Evolutionary conservation across 352 stramenopile species (phyloP).

Genomic region (Pseudoperonospora humuli): DNA sequence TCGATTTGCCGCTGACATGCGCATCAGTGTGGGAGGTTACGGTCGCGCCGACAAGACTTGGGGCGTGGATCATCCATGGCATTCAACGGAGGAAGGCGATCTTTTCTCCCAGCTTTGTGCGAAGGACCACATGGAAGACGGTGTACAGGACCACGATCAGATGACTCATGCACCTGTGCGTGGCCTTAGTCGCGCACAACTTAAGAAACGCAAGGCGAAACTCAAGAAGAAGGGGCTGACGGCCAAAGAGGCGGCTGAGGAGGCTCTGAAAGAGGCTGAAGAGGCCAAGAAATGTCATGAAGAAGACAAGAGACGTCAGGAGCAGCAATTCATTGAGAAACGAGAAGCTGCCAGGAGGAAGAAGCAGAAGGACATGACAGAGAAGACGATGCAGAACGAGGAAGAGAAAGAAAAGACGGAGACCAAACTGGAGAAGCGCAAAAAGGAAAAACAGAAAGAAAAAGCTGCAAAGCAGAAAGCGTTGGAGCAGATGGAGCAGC

Average conservation of each 20-base stretch:
- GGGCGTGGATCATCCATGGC: conserved; percentile 73
- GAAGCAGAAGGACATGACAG: conserved; percentile 20
- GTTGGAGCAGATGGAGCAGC: conserved; percentile 24
- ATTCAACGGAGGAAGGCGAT: conserved; percentile 45
- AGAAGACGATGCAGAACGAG: conserved; percentile 11
- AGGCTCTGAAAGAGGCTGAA: conserved; percentile 23
- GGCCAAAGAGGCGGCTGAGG: conserved; percentile 19
- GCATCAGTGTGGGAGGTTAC: conserved; percentile 60
- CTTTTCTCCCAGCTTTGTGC: conserved; percentile 39
- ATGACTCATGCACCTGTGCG: conserved; percentile 30
- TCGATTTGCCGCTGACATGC: conserved; percentile 76
- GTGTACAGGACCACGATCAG: conserved; percentile 30
- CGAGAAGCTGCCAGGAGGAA: conserved; percentile 18
- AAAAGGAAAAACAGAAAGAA: conserved; percentile 27
- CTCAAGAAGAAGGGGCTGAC: conserved; percentile 53
- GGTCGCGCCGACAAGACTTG: conserved; percentile 71
- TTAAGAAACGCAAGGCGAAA: conserved; percentile 75
- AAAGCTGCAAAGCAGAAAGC: conserved; percentile 34
- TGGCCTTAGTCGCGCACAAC: conserved; percentile 55
- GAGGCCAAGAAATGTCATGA: conserved; percentile 25
- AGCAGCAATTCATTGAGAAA: conserved; percentile 5
- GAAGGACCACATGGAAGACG: conserved; percentile 64
- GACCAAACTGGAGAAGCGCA: conserved; percentile 28
- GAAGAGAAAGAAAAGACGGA: conserved; percentile 15
- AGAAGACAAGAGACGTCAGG: conserved; percentile 13